Conservation (phyloP, 352 stramenopile species). For the Phytophthora parvispora region DNA sequence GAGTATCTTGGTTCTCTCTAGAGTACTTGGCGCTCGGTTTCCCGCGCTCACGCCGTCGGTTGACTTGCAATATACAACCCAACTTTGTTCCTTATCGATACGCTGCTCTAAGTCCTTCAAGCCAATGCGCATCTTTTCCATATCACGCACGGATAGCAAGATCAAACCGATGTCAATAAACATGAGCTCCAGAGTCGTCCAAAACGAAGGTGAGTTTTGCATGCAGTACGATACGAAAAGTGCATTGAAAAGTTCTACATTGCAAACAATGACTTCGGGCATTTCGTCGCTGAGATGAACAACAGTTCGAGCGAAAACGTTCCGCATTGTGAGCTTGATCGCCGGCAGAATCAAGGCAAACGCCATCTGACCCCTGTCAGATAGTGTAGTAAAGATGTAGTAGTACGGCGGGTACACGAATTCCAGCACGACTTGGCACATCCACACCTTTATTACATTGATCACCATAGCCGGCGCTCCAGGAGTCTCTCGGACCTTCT, state of each 20-base stretch:
- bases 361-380: neutral
- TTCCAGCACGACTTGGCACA: neutral
- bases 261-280: conserved; percentile 1
- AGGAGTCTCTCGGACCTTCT: conserved; percentile 7
- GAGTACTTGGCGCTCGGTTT: neutral
- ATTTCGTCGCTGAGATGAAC: conserved; percentile 9
- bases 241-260: conserved; percentile 2
- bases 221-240: conserved; percentile 9
- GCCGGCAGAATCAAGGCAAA: neutral
- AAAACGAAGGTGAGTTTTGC: conserved; percentile 15
- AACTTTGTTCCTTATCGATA: neutral
- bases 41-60: neutral
- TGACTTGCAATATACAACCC: neutral
- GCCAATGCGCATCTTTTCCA: neutral
- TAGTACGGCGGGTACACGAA: conserved; percentile 1
- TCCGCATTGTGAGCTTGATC: conserved; percentile 4
- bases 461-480: neutral
- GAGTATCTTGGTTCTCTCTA: neutral
- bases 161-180: conserved; percentile 2
- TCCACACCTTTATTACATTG: conserved; percentile 14
- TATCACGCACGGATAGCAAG: neutral
- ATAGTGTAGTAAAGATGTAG: conserved; percentile 4
- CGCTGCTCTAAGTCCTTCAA: neutral
- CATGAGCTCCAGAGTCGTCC: conserved; percentile 10
- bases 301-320: neutral